A percentile compares a stretch with the other conserved stretches of the same genome.
Evolutionary conservation across 2,329 filamentous ascomycete genomes (phyloP).

Genomic region (Aspergillus floridensis): DNA sequence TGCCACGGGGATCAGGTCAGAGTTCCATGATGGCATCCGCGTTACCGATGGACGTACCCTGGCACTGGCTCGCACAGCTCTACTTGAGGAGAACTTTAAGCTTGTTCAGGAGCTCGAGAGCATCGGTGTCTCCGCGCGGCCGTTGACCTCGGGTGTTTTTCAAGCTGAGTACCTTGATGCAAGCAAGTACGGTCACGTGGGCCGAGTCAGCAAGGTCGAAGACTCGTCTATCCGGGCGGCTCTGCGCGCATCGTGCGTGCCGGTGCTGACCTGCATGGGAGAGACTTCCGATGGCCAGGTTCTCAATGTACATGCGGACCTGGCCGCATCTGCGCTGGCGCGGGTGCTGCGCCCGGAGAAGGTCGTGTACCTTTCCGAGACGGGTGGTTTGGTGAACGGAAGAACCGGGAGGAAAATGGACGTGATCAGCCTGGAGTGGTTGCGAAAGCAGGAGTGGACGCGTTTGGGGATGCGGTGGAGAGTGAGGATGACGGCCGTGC

Average conservation of each 20-base stretch:
- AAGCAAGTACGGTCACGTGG: constrained; percentile 92
- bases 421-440: constrained; percentile 85
- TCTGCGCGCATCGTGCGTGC: constrained; percentile 85
- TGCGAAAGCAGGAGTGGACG: constrained; percentile 94
- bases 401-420: constrained; percentile 91
- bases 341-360: constrained; percentile 87
- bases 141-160: constrained; percentile 86
- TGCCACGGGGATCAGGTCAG: constrained; percentile 85
- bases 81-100: constrained; percentile 92
- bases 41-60: constrained; percentile 95
- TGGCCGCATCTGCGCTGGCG: constrained; percentile 89
- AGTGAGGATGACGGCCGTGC: constrained; percentile 95
- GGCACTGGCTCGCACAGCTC: constrained; percentile 83
- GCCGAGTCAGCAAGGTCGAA: constrained; percentile 91
- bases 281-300: constrained; percentile 88
- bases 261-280: constrained; percentile 93
- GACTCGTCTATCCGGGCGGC: constrained; percentile 85
- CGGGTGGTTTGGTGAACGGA: constrained; percentile 91
- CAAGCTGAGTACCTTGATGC: constrained; percentile 92
- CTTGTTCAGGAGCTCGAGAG: constrained; percentile 85
- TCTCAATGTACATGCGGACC: constrained; percentile 96
- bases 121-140: constrained; percentile 82
- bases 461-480: constrained; percentile 77
- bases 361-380: constrained; percentile 97
- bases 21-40: constrained; percentile 94